These are phyloP conservation scores for Cladosporium austrohemisphaericum DNA, from an alignment of 2,329 filamentous ascomycete genomes.

Conservation along the genomic window DNA sequence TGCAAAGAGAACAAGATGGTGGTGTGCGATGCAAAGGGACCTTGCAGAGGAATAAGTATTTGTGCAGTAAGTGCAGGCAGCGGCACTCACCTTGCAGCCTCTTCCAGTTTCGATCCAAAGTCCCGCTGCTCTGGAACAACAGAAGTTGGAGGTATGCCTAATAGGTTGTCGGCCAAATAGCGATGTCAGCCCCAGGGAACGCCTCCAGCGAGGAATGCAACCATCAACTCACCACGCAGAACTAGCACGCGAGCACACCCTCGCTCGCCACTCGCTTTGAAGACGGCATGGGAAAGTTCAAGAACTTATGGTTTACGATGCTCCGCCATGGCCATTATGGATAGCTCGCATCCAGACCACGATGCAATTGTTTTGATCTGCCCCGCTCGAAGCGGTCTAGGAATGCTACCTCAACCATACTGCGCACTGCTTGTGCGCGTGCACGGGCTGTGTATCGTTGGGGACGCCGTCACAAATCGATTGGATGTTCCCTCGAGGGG, in stretches of 20 bases:
- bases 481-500: slow-evolving; percentile 17
- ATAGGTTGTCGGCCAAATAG: slow-evolving; percentile 9
- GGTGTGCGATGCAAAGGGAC: slow-evolving; percentile 18
- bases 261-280: not conserved
- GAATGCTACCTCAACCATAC: slow-evolving; percentile 21
- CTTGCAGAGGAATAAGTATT: slow-evolving; percentile 28
- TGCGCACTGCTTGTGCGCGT: slow-evolving; percentile 13
- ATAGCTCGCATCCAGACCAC: slow-evolving; percentile 1
- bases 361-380: slow-evolving; percentile 18
- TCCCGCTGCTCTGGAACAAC: slow-evolving; percentile 23
- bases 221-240: slow-evolving; percentile 14
- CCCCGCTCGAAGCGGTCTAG: slow-evolving; percentile 24
- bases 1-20: slow-evolving; percentile 22
- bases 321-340: not conserved
- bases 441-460: slow-evolving; percentile 28
- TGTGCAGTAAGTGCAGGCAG: slow-evolving; percentile 22
- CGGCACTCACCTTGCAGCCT: slow-evolving; percentile 22
- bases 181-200: slow-evolving; percentile 21
- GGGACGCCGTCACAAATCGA: slow-evolving; percentile 15
- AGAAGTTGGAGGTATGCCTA: slow-evolving; percentile 19
- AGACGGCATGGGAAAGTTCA: not conserved
- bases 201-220: slow-evolving; percentile 31
- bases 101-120: slow-evolving; percentile 18
- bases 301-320: slow-evolving; percentile 5
- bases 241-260: slow-evolving; percentile 12